phyloP scores from a whole-genome alignment of 1,284 basidiomycete genomes.

The Tilletia caries region DNA sequence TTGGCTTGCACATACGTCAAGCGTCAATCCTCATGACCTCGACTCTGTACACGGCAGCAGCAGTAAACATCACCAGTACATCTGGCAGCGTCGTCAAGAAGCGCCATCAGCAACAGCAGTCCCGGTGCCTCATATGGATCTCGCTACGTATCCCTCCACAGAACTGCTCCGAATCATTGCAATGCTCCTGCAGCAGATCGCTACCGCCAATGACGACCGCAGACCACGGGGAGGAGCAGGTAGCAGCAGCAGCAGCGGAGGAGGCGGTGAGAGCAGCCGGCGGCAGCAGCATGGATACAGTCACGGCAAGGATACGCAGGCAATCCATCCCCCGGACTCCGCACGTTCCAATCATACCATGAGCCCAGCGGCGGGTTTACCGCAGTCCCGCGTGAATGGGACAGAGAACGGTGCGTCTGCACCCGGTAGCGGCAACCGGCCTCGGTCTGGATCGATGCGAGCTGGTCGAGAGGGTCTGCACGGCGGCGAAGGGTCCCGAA shows the following conservation, averaged over 20 bases:
- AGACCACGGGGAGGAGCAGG: conserved; percentile 23
- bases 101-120: conserved; percentile 17
- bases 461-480: conserved; percentile 3
- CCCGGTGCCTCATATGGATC: conserved; percentile 57
- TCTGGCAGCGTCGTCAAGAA: too few relatives aligned
- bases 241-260: background rate
- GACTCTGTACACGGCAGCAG: too few relatives aligned
- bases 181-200: conserved; percentile 82
- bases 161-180: conserved; percentile 84
- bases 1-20: too few relatives aligned
- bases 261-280: background rate
- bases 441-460: conserved; percentile 3
- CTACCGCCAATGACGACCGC: conserved; percentile 75
- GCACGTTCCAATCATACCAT: background rate
- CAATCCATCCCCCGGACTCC: background rate
- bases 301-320: background rate
- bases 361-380: background rate
- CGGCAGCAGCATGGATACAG: background rate
- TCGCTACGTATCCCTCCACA: conserved; percentile 60
- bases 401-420: conserved; percentile 5
- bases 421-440: conserved; percentile 1
- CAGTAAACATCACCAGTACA: too few relatives aligned
- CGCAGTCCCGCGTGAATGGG: background rate
- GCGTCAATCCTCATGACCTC: too few relatives aligned
- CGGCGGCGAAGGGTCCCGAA: conserved; percentile 1